Conservation (phyloP, 2,329 filamentous ascomycete species). For the Westerdykella sp. region DNA sequence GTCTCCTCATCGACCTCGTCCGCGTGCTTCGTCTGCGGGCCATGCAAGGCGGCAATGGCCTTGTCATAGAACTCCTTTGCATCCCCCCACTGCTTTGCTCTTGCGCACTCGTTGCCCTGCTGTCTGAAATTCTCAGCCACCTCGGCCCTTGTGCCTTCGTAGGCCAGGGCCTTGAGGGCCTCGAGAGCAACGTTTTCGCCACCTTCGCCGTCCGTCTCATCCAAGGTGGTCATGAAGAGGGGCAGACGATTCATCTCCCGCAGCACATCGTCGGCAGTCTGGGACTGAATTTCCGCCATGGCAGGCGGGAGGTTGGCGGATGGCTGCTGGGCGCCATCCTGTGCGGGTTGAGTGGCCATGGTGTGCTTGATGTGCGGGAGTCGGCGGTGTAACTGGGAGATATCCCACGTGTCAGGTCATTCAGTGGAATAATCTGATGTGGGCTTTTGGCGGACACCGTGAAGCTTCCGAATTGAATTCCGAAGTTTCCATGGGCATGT, state of each 20-base stretch:
- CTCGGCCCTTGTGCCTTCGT: constrained; percentile 84
- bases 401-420: neutral
- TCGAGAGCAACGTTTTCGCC: constrained; percentile 78
- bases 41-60: constrained; percentile 65
- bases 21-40: constrained; percentile 46
- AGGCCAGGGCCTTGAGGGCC: constrained; percentile 81
- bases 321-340: constrained; percentile 15
- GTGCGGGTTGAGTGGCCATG: constrained; percentile 8
- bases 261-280: constrained; percentile 55
- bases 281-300: constrained; percentile 52
- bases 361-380: neutral
- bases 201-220: constrained; percentile 52
- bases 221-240: constrained; percentile 92
- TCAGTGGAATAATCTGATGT: neutral
- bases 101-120: constrained; percentile 85
- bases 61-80: constrained; percentile 89
- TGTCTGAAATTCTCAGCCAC: constrained; percentile 80
- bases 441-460: no score
- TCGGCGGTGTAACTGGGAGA: neutral
- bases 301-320: constrained; percentile 50
- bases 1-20: constrained; percentile 35
- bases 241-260: constrained; percentile 65
- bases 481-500: neutral
- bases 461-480: neutral
- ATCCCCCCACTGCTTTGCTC: constrained; percentile 66